Conservation (phyloP, 2,329 filamentous ascomycete species). For the Aspergillus brunneoviolaceus region DNA sequence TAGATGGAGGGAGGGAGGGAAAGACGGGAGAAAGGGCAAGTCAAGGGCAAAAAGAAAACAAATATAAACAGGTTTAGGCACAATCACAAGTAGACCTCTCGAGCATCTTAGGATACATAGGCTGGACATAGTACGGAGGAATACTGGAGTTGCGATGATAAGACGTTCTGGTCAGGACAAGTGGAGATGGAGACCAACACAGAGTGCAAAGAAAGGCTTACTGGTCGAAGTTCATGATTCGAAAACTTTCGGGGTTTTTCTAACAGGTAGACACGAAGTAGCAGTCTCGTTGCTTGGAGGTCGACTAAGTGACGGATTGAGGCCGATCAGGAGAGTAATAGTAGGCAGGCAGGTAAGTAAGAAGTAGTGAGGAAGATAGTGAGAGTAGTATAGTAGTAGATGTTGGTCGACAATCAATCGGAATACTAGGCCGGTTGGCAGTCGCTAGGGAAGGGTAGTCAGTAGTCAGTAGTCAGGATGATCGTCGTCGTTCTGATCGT, state of each 20-base stretch:
- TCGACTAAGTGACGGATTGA: not conserved
- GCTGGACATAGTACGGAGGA: constrained; percentile 24
- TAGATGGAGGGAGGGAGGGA: not conserved
- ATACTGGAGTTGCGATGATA: constrained; percentile 21
- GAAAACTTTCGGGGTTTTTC: constrained; percentile 8
- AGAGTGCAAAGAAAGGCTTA: constrained; percentile 20
- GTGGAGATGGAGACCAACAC: constrained; percentile 16
- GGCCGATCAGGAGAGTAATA: not conserved
- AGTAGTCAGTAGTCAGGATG: constrained; percentile 13
- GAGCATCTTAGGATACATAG: constrained; percentile 22
- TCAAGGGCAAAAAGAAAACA: constrained; percentile 9
- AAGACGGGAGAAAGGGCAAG: constrained; percentile 3
- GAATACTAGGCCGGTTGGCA: not conserved
- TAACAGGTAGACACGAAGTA: constrained; percentile 1
- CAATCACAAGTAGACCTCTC: constrained; percentile 22
- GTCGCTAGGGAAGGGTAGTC: constrained; percentile 7
- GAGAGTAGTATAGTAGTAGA: not conserved
- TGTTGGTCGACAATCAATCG: not conserved
- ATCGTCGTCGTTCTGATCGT: not conserved
- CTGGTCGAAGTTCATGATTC: constrained; percentile 24
- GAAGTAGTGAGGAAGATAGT: not conserved
- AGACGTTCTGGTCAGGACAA: constrained; percentile 21
- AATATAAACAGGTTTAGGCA: constrained; percentile 28
- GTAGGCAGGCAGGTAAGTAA: not conserved
- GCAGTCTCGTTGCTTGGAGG: not conserved